phyloP scores from a whole-genome alignment of 2,329 filamentous ascomycete genomes.

The Thielaviopsis populi region DNA sequence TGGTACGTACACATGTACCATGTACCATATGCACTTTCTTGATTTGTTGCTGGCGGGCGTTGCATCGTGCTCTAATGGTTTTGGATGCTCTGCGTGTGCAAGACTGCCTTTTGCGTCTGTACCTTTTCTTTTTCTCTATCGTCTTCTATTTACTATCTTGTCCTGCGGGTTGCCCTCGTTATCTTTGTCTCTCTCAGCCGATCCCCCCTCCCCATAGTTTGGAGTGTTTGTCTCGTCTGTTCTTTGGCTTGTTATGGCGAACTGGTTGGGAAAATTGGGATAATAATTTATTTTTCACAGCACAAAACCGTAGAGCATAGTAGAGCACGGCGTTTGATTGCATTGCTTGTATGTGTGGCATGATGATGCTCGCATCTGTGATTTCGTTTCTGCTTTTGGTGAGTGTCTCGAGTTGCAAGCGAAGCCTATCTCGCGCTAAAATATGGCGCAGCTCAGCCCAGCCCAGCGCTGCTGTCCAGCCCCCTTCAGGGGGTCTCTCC shows the following conservation, averaged over 20 bases:
- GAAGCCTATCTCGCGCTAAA: background rate
- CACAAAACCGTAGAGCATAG: too few species aligned
- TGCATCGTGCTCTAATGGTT: background rate
- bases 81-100: background rate
- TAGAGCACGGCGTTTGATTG: background rate
- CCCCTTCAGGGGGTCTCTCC: background rate
- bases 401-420: too few species aligned
- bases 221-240: constrained; percentile 14
- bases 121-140: constrained; percentile 10
- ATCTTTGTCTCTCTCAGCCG: background rate
- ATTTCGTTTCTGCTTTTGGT: too few species aligned
- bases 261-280: constrained; percentile 14
- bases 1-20: background rate
- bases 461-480: background rate
- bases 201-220: constrained; percentile 5
- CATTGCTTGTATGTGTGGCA: background rate
- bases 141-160: constrained; percentile 1
- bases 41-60: background rate
- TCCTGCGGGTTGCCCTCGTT: background rate
- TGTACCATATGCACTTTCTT: background rate
- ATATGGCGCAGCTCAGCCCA: background rate
- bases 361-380: too few species aligned
- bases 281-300: background rate
- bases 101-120: constrained; percentile 1
- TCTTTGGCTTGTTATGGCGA: constrained; percentile 15